Conservation (phyloP, 305 asterid genomes). For the Fraxinus velutina region DNA sequence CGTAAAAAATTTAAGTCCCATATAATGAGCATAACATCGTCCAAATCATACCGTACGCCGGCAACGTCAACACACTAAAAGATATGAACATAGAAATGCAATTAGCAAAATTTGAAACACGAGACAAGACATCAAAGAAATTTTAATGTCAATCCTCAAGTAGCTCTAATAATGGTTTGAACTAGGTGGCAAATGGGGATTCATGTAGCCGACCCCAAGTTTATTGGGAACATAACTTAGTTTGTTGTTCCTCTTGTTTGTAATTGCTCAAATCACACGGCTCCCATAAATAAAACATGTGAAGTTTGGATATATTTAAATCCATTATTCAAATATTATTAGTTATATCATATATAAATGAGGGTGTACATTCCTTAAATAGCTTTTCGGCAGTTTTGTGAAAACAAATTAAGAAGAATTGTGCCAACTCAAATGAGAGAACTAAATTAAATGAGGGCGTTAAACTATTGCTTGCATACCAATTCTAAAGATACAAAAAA, state of each 20-base stretch:
- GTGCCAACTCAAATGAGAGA: background rate
- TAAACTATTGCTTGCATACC: background rate
- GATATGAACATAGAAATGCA: background rate
- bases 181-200: background rate
- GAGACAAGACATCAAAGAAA: background rate
- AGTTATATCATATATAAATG: background rate
- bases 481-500: background rate
- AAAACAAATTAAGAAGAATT: background rate
- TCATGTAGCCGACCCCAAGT: background rate
- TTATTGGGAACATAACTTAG: background rate
- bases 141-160: background rate
- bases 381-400: background rate
- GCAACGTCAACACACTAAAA: slow-evolving; percentile 17
- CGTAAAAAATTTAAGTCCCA: background rate
- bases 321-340: background rate
- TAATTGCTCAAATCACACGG: background rate
- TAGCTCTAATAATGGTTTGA: background rate
- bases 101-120: background rate
- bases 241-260: background rate
- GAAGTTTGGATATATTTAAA: background rate
- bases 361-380: background rate
- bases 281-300: background rate
- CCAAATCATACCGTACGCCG: background rate
- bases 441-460: background rate
- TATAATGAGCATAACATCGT: slow-evolving; percentile 10